A percentile compares a stretch with the other conserved stretches of the same genome.
Conservation (phyloP, 177 flowering plant genomes). For the Vitis hybrid region DNA sequence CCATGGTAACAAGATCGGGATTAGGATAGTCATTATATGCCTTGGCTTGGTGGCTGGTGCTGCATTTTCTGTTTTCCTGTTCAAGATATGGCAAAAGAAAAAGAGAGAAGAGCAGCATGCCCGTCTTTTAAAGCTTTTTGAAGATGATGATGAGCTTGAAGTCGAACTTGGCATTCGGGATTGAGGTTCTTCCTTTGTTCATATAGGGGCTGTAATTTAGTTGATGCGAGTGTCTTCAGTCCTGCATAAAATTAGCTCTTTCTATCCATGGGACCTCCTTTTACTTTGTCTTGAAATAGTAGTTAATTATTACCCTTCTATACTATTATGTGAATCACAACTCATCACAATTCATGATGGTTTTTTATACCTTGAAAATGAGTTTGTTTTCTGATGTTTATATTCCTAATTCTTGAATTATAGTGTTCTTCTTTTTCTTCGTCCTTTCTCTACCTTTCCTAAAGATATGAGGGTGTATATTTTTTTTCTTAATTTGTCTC, state of each 20-base stretch:
- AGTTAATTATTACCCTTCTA: too few species aligned
- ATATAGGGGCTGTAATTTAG: neutral
- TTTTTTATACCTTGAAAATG: too few species aligned
- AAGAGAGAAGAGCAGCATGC: conserved; percentile 37
- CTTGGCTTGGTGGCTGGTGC: conserved; percentile 21
- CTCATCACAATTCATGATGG: too few species aligned
- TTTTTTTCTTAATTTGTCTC: too few species aligned
- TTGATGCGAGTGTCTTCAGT: conserved; percentile 1
- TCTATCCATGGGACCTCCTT: neutral
- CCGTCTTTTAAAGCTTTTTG: conserved; percentile 34
- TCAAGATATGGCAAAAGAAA: conserved; percentile 37
- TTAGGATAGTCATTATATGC: conserved; percentile 11
- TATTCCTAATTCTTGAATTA: too few species aligned
- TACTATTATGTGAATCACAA: too few species aligned
- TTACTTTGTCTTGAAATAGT: too few species aligned
- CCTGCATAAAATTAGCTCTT: neutral
- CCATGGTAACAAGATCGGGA: conserved; percentile 6
- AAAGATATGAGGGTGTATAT: too few species aligned
- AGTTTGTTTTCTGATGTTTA: too few species aligned
- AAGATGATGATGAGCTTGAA: conserved; percentile 42
- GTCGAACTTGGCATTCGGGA: conserved; percentile 39
- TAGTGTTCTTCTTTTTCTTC: too few species aligned
- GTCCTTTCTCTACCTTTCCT: too few species aligned
- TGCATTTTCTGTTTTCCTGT: conserved; percentile 20
- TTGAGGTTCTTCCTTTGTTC: conserved; percentile 13